These are phyloP conservation scores for Williopsis jadinii DNA, from an alignment of 1,139 yeast genomes.

Conservation along the genomic window DNA sequence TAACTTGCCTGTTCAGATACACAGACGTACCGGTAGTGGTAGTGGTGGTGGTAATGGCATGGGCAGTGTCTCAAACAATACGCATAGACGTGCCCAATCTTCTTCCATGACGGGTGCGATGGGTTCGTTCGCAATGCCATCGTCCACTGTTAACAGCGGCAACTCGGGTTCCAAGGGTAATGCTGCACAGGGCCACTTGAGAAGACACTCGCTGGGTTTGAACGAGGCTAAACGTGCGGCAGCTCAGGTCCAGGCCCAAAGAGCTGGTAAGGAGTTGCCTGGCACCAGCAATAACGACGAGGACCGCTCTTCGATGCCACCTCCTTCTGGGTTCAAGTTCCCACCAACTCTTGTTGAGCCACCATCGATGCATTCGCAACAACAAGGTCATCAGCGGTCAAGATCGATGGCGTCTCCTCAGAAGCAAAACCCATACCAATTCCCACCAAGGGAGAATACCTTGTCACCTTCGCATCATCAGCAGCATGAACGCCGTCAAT, in stretches of 20 bases:
- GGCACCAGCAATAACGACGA: background rate
- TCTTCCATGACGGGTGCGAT: constrained; percentile 24
- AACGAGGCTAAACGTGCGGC: constrained; percentile 98
- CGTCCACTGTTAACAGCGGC: constrained; percentile 9
- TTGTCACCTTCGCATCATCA: background rate
- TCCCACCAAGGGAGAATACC: constrained; percentile 29
- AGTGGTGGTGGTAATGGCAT: constrained; percentile 1
- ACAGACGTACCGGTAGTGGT: constrained; percentile 14
- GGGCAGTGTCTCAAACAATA: constrained; percentile 1
- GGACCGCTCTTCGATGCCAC: constrained; percentile 8
- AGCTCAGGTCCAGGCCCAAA: constrained; percentile 73
- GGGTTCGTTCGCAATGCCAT: constrained; percentile 24
- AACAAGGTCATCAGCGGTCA: constrained; percentile 22
- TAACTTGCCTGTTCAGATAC: constrained; percentile 3
- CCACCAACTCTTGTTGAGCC: constrained; percentile 41
- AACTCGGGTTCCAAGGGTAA: constrained; percentile 12
- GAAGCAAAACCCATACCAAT: constrained; percentile 27
- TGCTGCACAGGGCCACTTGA: constrained; percentile 54
- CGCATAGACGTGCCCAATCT: constrained; percentile 23
- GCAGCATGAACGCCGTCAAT: constrained; percentile 36
- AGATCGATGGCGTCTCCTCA: constrained; percentile 28
- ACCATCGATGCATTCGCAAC: constrained; percentile 10
- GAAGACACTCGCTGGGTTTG: constrained; percentile 89
- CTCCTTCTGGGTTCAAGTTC: constrained; percentile 40
- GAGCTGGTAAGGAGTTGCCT: constrained; percentile 31